Evolutionary conservation across 2,329 filamentous ascomycete species (phyloP), one percentile per base, ranked within the genome.

Genomic region (Beauveria rudraprayagi): DNA sequence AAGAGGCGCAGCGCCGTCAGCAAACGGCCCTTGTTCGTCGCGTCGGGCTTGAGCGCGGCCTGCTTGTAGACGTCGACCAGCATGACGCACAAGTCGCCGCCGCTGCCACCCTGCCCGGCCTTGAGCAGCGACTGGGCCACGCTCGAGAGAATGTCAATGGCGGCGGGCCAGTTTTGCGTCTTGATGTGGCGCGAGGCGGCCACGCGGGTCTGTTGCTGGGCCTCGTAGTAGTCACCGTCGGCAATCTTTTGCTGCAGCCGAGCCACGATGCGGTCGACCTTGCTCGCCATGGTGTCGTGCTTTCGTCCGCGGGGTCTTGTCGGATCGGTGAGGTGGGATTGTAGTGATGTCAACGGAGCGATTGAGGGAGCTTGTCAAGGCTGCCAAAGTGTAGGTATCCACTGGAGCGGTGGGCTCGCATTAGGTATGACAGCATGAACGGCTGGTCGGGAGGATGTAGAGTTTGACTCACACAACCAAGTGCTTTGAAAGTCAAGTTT

Each of bases 131-230:
- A 87, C 67, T 90, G 87, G 1, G 93, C 89, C 64, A 96, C 94
- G 66, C 84, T 88, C 73, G 84, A 88, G 66, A 99, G 83, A 66
- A 97, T 89, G 67, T 96, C 90, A 72, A 92, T 88, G 53, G 95
- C 94, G 14, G 91, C 88, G 67, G 82, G 74, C 83, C 90, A 97
- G 81, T 93, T 93, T 64, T 84, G 79, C 48, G 88, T 83, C 78
- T 97, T 97, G 73, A 93, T 86, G 78, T 99, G 96, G 62, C 95
- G 92, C 44, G 91, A 89, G 63, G 92, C 92, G 67, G 97, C 93
- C 60, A 97, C 92, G 65, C 94, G 91, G 66, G 96, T 91, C 79
- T 99, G 94, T 76, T 99, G 94, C 77, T 97, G 93, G 62, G 94
- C 94, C 83, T 99, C 94, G 79, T 99, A 99, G 82, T 86, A 97